Base-by-base conservation (phyloP, 768 basidiomycete genomes). In the Tylopilus plumbeoviolaceoides region DNA sequence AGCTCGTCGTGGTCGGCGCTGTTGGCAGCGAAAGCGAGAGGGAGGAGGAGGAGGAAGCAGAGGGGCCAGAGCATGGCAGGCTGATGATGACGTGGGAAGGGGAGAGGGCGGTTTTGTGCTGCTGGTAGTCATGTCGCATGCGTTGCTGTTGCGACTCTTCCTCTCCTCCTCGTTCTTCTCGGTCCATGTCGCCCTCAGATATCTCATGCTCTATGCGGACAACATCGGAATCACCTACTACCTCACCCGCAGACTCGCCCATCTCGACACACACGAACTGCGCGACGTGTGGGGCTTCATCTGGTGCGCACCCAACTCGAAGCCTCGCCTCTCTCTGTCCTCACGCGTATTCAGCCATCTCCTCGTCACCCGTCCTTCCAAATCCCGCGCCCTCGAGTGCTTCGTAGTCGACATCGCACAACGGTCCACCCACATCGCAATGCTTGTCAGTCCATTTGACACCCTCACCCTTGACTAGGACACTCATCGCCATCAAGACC, bases 201-300 rank as follows among this genome's bases (percentile, higher is more conserved):
- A 98, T 65, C 81, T 94, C 52, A 79, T 81, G 58, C 59, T 82
- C 36, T 93, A 94, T 70, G 78, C 85, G 15, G 88, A 91, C 75
- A 90, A 92, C 71, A 87, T 94, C 60, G 91, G 89, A 9, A 92
- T 94, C 68, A 93, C 89, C 31, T 92, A 92, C 71, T 94, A 93
- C 66, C 79, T 94, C 62, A 89, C 91, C 20, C 74, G 81, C 44
- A 80, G 91, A 57, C 81, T 94, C 62, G 73, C 75, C 54, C 78
- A 82, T 52, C 75, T 90, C 56, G 81, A 85, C 59, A 79, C 78
- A 18, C 75, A 79, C 40, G 88, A 93, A 54, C 75, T 94, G 46
- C 79, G 82, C 55, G 90, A 91, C 66, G 87, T 90, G 55, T 93
- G 91, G 91, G 89, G 89, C 21, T 91, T 93, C 69, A 77, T 93